Base-by-base conservation (phyloP, 108 stramenopile genomes). In the Nitzschia sp. region DNA sequence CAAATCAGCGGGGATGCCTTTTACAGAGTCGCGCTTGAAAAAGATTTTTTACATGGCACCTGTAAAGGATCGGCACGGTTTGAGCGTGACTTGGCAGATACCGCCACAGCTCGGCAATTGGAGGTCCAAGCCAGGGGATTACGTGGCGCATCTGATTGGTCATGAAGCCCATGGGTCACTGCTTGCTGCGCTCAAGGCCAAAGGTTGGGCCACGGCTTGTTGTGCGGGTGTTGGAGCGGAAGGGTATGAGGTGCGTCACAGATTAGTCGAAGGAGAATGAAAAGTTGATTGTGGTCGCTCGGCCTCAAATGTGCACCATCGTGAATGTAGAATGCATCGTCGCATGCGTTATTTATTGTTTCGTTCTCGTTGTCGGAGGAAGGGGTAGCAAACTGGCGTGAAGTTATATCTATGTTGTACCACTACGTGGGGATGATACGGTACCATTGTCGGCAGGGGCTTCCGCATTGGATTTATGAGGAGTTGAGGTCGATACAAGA, bases 111-210 rank as follows among this genome's bases (percentile, higher is more conserved):
- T 76, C 49, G 55, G 62, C 2, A 72, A 87, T 54, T 90, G 89
- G 89, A 74, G 59, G 54, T 83, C 84, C 49, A 89, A 89, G 57
- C 90, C 90, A 5, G 66, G 71, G 32, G 91, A 95, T 54, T 95
- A 90, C 59, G 21, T 95, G 15, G 79, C 86, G 24, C 95, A 95
- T 59, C 66, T 95, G 64, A 59, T 95, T 19, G 95, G 95, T 13
- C 92, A 95, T 66, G 95, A 95, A 60, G 85, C 82, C 0, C 72
- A 82, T n/a, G 95, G 95, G 31, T 85, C 84, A 0, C 64, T 95
- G 18, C 66, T 95, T 28, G 75, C 89, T 1, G 71, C 61, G 8
- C 66, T 93, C 54, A 89, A 88, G 66, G 57, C 71, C 25, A 71
- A 83, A 30, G 69, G 72, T n/a, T 93, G 88, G 91, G 94, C 82